These are phyloP conservation scores for Beauveria rudraprayagi DNA, from an alignment of 2,329 filamentous ascomycete species.

Conservation along the genomic window DNA sequence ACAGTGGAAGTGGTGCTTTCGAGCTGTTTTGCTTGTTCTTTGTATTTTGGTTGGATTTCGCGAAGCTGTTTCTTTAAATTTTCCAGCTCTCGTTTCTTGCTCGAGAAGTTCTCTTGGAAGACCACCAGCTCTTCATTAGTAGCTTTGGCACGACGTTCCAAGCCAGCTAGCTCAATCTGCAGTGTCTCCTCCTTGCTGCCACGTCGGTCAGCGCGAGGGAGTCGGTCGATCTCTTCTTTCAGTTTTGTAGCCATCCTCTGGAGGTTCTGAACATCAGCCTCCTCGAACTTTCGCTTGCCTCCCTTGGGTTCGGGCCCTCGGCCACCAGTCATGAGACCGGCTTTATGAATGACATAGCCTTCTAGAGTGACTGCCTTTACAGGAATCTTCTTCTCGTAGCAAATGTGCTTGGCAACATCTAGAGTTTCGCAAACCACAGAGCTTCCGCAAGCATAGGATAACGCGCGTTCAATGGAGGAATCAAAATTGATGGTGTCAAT, in stretches of 20 bases:
- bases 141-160: conserved; percentile 68
- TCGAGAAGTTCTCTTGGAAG: conserved; percentile 73
- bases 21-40: conserved; percentile 62
- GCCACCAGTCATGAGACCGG: conserved; percentile 92
- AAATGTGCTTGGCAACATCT: conserved; percentile 78
- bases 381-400: conserved; percentile 74
- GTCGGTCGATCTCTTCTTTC: conserved; percentile 65
- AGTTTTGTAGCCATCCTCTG: conserved; percentile 67
- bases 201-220: conserved; percentile 71
- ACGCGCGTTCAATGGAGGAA: conserved; percentile 76
- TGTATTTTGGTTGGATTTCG: conserved; percentile 70
- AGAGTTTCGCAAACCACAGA: conserved; percentile 90
- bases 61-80: conserved; percentile 64
- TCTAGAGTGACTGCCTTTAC: conserved; percentile 93
- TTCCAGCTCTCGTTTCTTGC: conserved; percentile 74
- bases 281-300: conserved; percentile 76
- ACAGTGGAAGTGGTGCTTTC: conserved; percentile 46
- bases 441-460: conserved; percentile 90
- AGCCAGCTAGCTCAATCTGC: conserved; percentile 67
- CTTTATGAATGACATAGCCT: conserved; percentile 95
- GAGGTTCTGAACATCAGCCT: conserved; percentile 81
- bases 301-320: conserved; percentile 68
- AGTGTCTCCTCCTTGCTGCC: conserved; percentile 72
- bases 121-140: conserved; percentile 68
- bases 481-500: conserved; percentile 97